Base-by-base conservation (phyloP, 2,329 filamentous ascomycete species). In the Plectosphaerella sp. region DNA sequence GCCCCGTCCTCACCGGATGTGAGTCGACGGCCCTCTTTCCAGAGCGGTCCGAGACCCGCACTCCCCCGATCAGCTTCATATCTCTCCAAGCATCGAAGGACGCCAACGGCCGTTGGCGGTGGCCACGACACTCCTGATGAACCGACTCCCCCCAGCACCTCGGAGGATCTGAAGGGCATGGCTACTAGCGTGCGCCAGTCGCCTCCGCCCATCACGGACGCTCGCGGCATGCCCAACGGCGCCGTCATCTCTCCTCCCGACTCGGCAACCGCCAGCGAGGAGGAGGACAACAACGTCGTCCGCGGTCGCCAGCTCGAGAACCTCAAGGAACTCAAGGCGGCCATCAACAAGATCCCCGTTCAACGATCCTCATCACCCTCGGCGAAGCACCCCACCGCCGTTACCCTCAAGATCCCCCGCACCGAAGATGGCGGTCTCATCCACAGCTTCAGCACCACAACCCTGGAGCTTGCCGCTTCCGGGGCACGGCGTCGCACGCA, bases 241-340 rank as follows among this genome's bases (percentile, higher is more conserved):
- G 91, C 90, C 57, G 83, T 96, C 60, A 89, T 96, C 54, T 97
- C 93, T 1, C 93, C 93, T 36, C 93, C 93, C 10, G 93, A 97
- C 62, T 96, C 92, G 35, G 80, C 82, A 7, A 80, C 82, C 39
- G 92, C 87, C 24, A 91, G 92, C 68, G 92, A 96, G 66, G 91
- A 96, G 60, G 91, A 95, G 63, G 85, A 83, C 60, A 72, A 61
- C 22, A 43, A 43, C 18, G 16, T 22, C n/a, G 68, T 67, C 2
- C 68, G 75, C 49, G 63, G 72, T 6, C 71, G 76, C 5, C 76
- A 73, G n/a, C 72, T 78, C 47, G 70, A 74, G 48, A 79, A 75
- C 57, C 65, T 82, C n/a, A 73, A 76, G 65, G 88, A 93, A 64
- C 75, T 97, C 48, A 84, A 95, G 68, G 86, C 89, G 42, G 92